phyloP scores from a whole-genome alignment of 352 stramenopile species.

The Phytopythium helicoides region DNA sequence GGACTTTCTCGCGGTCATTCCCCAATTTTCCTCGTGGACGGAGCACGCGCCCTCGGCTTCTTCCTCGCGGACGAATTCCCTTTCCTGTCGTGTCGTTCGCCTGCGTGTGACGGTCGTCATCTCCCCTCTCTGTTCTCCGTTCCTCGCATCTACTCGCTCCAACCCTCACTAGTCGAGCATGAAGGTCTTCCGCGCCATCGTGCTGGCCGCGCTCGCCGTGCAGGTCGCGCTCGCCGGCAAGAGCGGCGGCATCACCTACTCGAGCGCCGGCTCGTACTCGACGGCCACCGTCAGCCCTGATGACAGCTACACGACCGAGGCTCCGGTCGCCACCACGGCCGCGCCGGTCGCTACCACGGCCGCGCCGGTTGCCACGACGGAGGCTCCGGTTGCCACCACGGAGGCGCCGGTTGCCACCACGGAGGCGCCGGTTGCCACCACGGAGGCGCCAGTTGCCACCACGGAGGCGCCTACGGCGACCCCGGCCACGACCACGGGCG shows the following conservation, averaged over 20 bases:
- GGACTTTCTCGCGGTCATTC: conserved; percentile 6
- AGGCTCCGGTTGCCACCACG: conserved; percentile 9
- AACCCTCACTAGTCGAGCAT: conserved; percentile 11
- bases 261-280: too few species aligned
- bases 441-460: neutral
- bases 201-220: conserved; percentile 32
- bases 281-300: too few species aligned
- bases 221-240: conserved; percentile 31
- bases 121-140: conserved; percentile 1
- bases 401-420: conserved; percentile 5
- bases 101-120: too few species aligned
- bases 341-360: conserved; percentile 11
- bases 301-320: conserved; percentile 20
- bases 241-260: conserved; percentile 24
- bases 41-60: too few species aligned
- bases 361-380: conserved; percentile 5
- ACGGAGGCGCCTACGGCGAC: conserved; percentile 8
- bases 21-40: conserved; percentile 7
- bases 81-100: too few species aligned
- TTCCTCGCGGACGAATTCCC: too few species aligned
- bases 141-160: neutral
- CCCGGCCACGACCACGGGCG: neutral
- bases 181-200: conserved; percentile 35
- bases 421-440: conserved; percentile 5
- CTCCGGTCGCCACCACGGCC: conserved; percentile 14